These are phyloP conservation scores for Postia placenta DNA, from an alignment of 768 basidiomycete genomes.

Conservation along the genomic window DNA sequence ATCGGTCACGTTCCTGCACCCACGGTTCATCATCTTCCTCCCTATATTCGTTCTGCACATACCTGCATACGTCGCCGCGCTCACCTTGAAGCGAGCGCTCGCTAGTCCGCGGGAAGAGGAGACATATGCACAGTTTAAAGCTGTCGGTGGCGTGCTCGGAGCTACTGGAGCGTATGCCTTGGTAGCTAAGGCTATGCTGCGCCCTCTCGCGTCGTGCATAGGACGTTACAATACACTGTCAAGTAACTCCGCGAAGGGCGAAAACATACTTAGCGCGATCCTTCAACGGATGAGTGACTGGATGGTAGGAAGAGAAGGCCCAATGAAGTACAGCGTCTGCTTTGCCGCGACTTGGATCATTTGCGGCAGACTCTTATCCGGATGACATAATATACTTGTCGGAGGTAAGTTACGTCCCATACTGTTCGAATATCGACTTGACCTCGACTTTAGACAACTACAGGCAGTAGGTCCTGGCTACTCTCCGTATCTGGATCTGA, in stretches of 20 bases:
- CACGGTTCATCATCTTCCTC: slow-evolving; percentile 82
- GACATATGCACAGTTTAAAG: slow-evolving; percentile 93
- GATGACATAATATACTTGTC: slow-evolving; percentile 42
- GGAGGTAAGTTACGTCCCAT: slow-evolving; percentile 22
- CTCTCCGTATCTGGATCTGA: no score
- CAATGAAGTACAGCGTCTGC: slow-evolving; percentile 3
- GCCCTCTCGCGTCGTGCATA: not conserved
- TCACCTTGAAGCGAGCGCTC: slow-evolving; percentile 61
- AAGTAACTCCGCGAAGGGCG: no score
- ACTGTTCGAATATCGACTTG: no score
- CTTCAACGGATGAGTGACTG: not conserved
- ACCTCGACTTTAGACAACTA: no score
- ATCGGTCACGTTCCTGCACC: slow-evolving; percentile 59
- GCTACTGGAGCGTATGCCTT: slow-evolving; percentile 11
- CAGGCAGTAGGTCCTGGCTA: slow-evolving; percentile 17
- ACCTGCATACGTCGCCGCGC: slow-evolving; percentile 79
- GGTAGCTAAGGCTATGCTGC: not conserved
- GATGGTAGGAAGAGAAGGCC: not conserved
- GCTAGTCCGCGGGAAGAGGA: slow-evolving; percentile 72
- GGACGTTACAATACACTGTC: no score
- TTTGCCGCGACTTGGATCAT: no score
- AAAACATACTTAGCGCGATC: no score
- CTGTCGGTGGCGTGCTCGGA: slow-evolving; percentile 56
- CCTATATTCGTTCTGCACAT: slow-evolving; percentile 75
- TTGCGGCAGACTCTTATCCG: slow-evolving; percentile 31